A percentile compares a stretch with the other conserved stretches of the same genome.
Evolutionary conservation across 306 rosid genomes (phyloP).

Genomic region (Fagus crenata): DNA sequence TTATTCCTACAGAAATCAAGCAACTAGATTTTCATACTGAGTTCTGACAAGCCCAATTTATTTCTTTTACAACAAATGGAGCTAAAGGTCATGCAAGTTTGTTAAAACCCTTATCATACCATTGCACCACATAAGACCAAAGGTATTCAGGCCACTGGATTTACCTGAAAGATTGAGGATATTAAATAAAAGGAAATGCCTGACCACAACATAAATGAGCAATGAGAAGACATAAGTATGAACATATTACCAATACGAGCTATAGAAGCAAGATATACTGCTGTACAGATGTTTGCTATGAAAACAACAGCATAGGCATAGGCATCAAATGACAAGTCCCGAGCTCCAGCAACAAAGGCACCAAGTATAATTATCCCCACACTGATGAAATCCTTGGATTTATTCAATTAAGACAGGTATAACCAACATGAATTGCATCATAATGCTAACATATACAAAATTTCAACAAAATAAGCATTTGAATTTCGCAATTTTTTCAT

Average conservation of each 20-base stretch:
- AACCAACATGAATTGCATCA: conserved; percentile 12
- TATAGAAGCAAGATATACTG: conserved; percentile 63
- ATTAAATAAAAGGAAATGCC: background rate
- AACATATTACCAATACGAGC: conserved; percentile 55
- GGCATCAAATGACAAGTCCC: conserved; percentile 63
- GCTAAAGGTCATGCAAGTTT: conserved; percentile 2
- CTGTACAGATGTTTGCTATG: conserved; percentile 62
- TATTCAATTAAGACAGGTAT: conserved; percentile 33
- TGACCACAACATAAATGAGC: conserved; percentile 9
- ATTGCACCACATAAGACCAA: conserved; percentile 89
- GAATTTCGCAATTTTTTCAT: background rate
- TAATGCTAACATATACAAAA: background rate
- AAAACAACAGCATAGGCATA: conserved; percentile 56
- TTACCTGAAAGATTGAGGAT: conserved; percentile 50
- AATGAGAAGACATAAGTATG: conserved; percentile 12
- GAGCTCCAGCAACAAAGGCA: conserved; percentile 66
- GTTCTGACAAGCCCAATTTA: conserved; percentile 8
- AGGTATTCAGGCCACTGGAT: conserved; percentile 68
- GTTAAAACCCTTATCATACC: conserved; percentile 49
- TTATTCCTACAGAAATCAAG: conserved; percentile 46
- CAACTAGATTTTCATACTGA: conserved; percentile 2
- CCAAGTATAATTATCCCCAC: conserved; percentile 63
- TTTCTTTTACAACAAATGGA: background rate
- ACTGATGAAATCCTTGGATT: conserved; percentile 51
- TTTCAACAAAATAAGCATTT: background rate